Evolutionary conservation across 352 stramenopile genomes (phyloP), one percentile per base, ranked within the genome.

Genomic region (Blastocystis sp.): DNA sequence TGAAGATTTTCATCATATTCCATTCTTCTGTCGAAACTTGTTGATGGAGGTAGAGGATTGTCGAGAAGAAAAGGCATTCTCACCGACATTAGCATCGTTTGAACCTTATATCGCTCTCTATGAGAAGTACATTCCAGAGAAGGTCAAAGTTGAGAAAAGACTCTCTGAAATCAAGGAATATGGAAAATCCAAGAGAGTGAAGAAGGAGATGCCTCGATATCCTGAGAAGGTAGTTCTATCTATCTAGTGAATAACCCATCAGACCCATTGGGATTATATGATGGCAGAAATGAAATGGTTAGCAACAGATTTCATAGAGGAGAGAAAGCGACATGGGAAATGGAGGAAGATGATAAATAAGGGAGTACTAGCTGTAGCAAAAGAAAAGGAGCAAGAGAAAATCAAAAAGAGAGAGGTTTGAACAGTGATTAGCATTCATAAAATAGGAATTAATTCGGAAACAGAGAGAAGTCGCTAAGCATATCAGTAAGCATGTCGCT

Each of bases 241-340:
- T 9, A 14, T 14, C 43, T 49, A 52, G 9, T 7, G 11, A 49
- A 24, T 49, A 0, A 39, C 32, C 24, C 32, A 7, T 49, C 39
- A 73, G 61, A 73, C 61, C 16, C 69, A 80, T 37, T 90, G 88
- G 88, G 88, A 89, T 9, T 90, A 66, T 27, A 46, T 90, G 54
- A 63, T 90, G 59, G 37, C 78, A 27, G 89, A 91, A 69, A 89
- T 90, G 91, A 90, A 93, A 86, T 97, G 94, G 94, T 96, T 97
- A 93, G 90, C 93, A 4, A 92, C 93, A 0, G 94, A 97, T 83
- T 97, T 97, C 89, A 78, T 89, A 39, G 91, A 95, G 78, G 94
- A 97, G 88, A 90, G 93, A 58, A 93, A 94, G 86, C 94, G 93
- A 89, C 92, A 94, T 29, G 35, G 91, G 19, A 92, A 92, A 73